Evolutionary conservation across 306 rosid species (phyloP), one percentile per base, ranked within the genome.

Genomic region (Dicorynia guianensis): DNA sequence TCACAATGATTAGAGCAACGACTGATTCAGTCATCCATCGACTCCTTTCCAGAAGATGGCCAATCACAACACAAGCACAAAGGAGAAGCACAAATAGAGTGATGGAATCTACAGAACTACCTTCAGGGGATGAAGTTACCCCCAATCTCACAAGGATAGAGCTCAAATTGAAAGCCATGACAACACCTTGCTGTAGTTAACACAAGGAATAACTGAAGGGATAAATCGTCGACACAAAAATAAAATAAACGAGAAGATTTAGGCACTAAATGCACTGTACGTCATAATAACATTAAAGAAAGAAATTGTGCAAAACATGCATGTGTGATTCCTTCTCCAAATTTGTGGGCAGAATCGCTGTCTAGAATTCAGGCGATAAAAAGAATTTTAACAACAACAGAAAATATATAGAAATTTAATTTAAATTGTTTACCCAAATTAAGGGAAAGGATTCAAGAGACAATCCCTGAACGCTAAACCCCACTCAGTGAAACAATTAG

Each of bases 11-110:
- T 43, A 90, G 77, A 34, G 96, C 92, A 43, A 83, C 67, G 49
- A 85, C 74, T 0, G 96, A 90, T 57, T 82, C 86, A 9, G 89
- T 87, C 80, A 87, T 76, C 89, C 90, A 87, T 66, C 85, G 75
- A 47, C 47, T 87, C 82, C 80, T 84, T 82, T 82, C 81, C 11
- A 90, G 84, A 70, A 90, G 86, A 79, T 90, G 92, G 33, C 90
- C 96, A 20, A 87, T 76, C 44, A 87, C 66, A 67, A 87, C 75
- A 74, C 87, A 85, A 13, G 82, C 69, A 78, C 82, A 79, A 54
- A 90, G 86, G 44, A 90, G 96, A 72, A 86, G 47, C 55, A 87
- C 89, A 18, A 80, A 90, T 19, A 90, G 69, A 30, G 96, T 81
- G 7, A 79, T 70, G 54, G 93, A 53, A 63, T 88, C 30, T 14